Percentiles rank a stretch among this genome's conserved stretches.
phyloP scores from a whole-genome alignment of 305 asterid genomes.

The Rubia balearica region DNA sequence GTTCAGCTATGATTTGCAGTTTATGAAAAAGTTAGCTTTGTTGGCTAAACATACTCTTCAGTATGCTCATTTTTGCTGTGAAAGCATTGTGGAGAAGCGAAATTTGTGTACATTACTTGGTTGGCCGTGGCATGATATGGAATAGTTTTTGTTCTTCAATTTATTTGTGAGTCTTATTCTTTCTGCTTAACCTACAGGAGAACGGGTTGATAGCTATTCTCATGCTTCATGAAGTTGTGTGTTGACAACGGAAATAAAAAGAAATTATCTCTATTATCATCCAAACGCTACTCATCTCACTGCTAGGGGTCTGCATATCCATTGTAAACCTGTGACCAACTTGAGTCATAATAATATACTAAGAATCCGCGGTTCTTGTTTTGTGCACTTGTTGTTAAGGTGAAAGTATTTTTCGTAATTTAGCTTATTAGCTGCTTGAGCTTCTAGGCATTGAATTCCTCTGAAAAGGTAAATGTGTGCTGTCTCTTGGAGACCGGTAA shows the following conservation, averaged over 20 bases:
- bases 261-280: neutral
- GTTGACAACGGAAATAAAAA: neutral
- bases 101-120: neutral
- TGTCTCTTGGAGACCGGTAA: neutral
- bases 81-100: neutral
- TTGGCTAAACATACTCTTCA: neutral
- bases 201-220: too few relatives aligned
- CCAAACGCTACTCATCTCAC: neutral
- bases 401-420: neutral
- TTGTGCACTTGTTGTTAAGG: neutral
- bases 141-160: neutral
- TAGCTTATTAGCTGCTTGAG: neutral
- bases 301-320: too few relatives aligned
- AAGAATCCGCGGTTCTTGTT: neutral
- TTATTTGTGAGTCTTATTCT: too few relatives aligned
- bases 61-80: neutral
- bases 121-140: neutral
- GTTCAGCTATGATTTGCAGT: neutral
- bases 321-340: too few relatives aligned
- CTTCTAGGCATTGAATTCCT: neutral
- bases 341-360: neutral
- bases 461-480: neutral
- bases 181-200: neutral
- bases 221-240: neutral
- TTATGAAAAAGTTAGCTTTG: neutral